These are phyloP conservation scores for Citrullus colocynthis DNA, from an alignment of 306 rosid genomes.

Conservation along the genomic window DNA sequence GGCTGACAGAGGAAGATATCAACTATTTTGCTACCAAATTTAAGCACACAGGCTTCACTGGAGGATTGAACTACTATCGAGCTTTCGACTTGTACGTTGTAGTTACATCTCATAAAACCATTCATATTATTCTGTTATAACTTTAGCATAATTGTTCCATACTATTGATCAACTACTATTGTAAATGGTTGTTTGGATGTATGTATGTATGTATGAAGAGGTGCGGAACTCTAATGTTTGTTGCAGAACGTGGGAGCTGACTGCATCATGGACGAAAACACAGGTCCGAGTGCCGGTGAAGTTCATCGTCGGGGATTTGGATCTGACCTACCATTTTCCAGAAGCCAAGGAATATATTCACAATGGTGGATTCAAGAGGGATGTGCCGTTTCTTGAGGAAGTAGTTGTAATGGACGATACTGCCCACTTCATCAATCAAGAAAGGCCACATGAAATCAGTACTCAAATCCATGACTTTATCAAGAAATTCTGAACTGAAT, in stretches of 20 bases:
- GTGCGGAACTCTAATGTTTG: background rate
- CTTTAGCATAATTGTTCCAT: background rate
- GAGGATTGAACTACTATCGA: slow-evolving; percentile 29
- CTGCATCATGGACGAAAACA: background rate
- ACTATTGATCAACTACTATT: too few relatives aligned
- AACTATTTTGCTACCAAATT: slow-evolving; percentile 27
- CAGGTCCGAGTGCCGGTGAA: background rate
- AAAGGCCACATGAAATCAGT: slow-evolving; percentile 1
- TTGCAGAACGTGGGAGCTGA: slow-evolving; percentile 6
- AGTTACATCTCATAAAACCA: background rate
- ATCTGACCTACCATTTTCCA: background rate
- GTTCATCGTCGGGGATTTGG: slow-evolving; percentile 1
- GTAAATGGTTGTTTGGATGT: background rate
- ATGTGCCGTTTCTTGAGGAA: background rate
- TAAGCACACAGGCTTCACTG: slow-evolving; percentile 22
- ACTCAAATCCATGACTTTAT: slow-evolving; percentile 1
- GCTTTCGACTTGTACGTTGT: background rate
- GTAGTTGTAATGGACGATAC: background rate
- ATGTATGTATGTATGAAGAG: background rate
- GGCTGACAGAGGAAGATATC: slow-evolving; percentile 35
- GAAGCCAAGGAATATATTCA: slow-evolving; percentile 1
- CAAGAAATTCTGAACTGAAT: background rate
- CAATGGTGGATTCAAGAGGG: background rate
- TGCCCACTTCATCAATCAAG: slow-evolving; percentile 5
- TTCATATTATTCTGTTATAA: background rate